Percentiles rank a stretch among this genome's conserved stretches.
phyloP scores from a whole-genome alignment of 495 filamentous ascomycete genomes.

The Daldinia decipiens region DNA sequence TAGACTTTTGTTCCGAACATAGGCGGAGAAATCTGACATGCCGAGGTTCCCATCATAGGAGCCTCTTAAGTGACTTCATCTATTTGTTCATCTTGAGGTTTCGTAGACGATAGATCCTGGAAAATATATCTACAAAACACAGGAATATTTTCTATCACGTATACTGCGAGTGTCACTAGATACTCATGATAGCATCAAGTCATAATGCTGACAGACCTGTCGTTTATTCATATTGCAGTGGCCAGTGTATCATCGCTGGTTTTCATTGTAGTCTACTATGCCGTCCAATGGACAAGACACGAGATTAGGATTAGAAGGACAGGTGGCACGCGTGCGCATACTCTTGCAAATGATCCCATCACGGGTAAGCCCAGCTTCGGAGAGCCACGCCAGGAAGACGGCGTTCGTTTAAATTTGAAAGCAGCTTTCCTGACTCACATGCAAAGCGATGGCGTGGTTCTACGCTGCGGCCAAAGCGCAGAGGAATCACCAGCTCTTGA shows the following conservation, averaged over 20 bases:
- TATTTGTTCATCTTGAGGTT: neutral
- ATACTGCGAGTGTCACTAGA: neutral
- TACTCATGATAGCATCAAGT: neutral
- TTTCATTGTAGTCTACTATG: conserved; percentile 26
- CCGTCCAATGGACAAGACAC: conserved; percentile 27
- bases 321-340: conserved; percentile 34
- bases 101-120: neutral
- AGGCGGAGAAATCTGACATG: neutral
- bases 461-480: conserved; percentile 35
- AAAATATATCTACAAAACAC: neutral
- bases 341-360: conserved; percentile 32
- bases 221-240: conserved; percentile 12
- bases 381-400: neutral
- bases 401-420: conserved; percentile 1
- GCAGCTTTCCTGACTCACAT: conserved; percentile 11
- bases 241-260: conserved; percentile 17
- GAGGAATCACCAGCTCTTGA: conserved; percentile 49
- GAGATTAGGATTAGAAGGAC: conserved; percentile 37
- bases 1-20: neutral
- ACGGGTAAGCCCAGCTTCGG: conserved; percentile 30
- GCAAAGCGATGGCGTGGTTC: conserved; percentile 29
- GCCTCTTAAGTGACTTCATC: neutral
- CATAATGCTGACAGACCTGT: conserved; percentile 29
- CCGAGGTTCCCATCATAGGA: neutral
- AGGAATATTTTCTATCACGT: neutral